Evolutionary conservation across 2,329 filamentous ascomycete genomes (phyloP), one percentile per base, ranked within the genome.

Genomic region (Conoideocrella luteorostrata): DNA sequence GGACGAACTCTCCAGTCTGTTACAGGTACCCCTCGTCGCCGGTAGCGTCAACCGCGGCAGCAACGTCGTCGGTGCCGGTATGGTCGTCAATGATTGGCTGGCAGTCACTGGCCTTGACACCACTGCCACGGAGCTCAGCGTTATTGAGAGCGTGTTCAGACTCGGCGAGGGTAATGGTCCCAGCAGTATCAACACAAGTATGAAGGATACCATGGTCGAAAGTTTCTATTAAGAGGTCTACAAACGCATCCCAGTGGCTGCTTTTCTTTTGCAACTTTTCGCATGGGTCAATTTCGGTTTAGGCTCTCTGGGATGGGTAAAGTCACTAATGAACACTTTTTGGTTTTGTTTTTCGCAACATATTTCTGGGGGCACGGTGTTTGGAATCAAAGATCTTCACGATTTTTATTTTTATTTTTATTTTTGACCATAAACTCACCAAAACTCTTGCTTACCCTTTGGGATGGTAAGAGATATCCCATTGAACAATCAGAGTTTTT

Each of bases 171-270:
- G 88, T 43, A 77, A 82, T 53, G 88, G 80, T 6, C 84, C 88
- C 40, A 80, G 80, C 59, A 82, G 79, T 57, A 88, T 91, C 70
- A 87, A 87, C 65, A 86, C 82, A 41, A 82, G 72, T 55, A 83
- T 96, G 74, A 97, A 96, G 79, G 91, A 97, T 66, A 93, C 89
- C 53, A 95, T 98, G 80, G 93, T 98, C 50, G 93, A 98, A 75
- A 95, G 88, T 58, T 98, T 97, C 72, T 98, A 98, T 74, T 98
- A 77, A 76, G 45, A 18, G 38, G 26, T n/a, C 15, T 38, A 21
- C 36, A 21, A 18, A 18, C 9, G 21, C 26, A 15, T 32, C n/a
- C 37, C 32, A 36, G n/a, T 44, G 39, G 10, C 39, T 53, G 41
- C 18, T 36, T 54, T 39, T 39, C 15, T 24, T 50, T 53, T 43